Percentiles rank a stretch among this genome's conserved stretches.
These are phyloP conservation scores for Solanum gandarillasii DNA, from an alignment of 257 asterid genomes.

Conservation along the genomic window DNA sequence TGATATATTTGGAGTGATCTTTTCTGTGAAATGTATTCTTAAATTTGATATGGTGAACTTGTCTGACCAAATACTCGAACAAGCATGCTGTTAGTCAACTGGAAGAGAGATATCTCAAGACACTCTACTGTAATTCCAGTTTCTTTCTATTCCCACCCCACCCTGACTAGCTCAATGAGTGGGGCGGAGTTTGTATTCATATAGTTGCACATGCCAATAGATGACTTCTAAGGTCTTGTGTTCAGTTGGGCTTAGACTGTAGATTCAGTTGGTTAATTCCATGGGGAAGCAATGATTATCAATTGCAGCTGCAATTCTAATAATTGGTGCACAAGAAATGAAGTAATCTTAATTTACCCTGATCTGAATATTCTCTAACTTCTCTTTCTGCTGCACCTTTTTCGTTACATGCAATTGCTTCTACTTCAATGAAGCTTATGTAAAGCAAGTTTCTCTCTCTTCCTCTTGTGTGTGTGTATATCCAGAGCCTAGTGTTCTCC, in stretches of 20 bases:
- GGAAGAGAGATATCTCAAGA: not conserved
- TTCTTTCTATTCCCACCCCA: not conserved
- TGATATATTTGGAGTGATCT: not conserved
- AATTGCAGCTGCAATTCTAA: not conserved
- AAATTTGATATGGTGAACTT: not conserved
- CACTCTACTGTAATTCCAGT: not conserved
- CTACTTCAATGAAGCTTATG: not conserved
- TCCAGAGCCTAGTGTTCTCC: not conserved
- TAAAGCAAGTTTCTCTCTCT: not conserved
- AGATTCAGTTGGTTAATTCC: not conserved
- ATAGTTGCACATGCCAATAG: not conserved
- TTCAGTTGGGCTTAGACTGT: not conserved
- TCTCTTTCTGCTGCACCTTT: not conserved
- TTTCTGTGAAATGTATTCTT: not conserved
- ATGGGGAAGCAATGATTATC: not conserved
- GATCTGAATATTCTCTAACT: not conserved
- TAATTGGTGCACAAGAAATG: not conserved
- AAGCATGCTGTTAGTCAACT: not conserved
- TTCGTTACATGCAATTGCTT: not conserved
- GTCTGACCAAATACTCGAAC: not conserved
- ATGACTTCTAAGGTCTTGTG: not conserved
- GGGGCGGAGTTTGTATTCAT: not conserved
- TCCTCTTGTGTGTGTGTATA: not conserved
- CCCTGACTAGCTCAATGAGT: not conserved
- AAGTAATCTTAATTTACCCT: not conserved